Base-by-base conservation (phyloP, 2,329 filamentous ascomycete genomes). In the Ampelomyces quisqualis region DNA sequence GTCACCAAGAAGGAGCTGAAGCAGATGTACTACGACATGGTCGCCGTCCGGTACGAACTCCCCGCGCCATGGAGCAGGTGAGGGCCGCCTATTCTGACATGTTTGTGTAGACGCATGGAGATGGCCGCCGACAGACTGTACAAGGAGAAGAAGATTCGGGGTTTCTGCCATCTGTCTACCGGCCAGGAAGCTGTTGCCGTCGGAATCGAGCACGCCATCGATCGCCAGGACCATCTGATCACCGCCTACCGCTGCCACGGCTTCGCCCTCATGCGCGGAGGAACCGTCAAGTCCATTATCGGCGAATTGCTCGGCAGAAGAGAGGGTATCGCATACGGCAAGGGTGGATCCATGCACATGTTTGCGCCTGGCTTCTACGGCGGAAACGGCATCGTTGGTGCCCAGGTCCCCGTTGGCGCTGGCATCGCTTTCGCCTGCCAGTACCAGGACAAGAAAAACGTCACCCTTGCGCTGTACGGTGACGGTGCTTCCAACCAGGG, bases 81-180 rank as follows among this genome's bases (percentile, higher is more conserved):
- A 2, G 14, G 10, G 29, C 10, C 11, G 7, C 34, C 31, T 36
- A 6, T 33, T 28, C 56, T 60, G 45, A 60, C 41, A 15, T 30
- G 24, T 23, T 26, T 47, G 28, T 51, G 40, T 62, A 95, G 90
- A 76, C 93, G 95, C 73, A 95, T 98, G 93, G 93, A 98, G 77
- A 95, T 98, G 91, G 90, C 91, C 57, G 90, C 93, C 76, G 93
- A 98, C 71, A 84, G 91, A 70, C 79, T 98, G 67, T 98, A 98
- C 88, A 98, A 98, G 80, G 93, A 97, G 80, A 98, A 98, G 86
- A 97, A 98, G 82, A 97, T 98, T 64, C 88, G 93, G 64, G 93
- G 93, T 77, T 98, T 98, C 86, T 98, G 93, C 78, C 93, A 98
- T 77, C 76, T 98, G 73, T 97, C 93, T 45, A 95, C 87, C 45